Conservation (phyloP, 139 green algal species). For the Coelastrella sp. region DNA sequence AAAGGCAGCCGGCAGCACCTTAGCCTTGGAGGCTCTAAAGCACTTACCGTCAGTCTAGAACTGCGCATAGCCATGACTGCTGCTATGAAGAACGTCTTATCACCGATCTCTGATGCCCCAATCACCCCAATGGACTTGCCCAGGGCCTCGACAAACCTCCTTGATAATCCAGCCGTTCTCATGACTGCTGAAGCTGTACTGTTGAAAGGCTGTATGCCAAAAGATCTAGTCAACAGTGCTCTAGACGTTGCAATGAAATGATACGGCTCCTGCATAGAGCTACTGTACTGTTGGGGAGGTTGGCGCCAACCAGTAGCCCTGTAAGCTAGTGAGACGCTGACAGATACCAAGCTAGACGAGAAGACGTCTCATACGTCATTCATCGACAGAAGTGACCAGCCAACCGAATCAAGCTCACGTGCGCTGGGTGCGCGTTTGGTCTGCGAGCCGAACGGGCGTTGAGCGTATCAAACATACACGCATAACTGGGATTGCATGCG, state of each 20-base stretch:
- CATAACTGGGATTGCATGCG: no score
- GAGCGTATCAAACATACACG: no score
- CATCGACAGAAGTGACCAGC: neutral
- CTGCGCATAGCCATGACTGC: conserved; percentile 93
- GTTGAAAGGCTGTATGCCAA: conserved; percentile 14
- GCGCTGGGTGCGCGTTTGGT: no score
- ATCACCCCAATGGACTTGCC: conserved; percentile 74
- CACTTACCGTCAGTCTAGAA: conserved; percentile 66
- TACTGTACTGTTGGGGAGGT: neutral
- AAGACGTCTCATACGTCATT: no score
- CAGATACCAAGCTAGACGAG: neutral
- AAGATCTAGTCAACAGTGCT: neutral
- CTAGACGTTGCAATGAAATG: neutral
- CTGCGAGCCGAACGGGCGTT: no score
- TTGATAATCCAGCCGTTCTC: neutral
- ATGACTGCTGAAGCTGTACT: neutral
- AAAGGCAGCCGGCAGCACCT: neutral
- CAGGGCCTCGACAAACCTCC: conserved; percentile 53
- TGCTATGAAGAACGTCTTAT: conserved; percentile 99
- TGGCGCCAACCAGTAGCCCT: neutral
- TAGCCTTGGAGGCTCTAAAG: neutral
- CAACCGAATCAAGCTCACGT: neutral
- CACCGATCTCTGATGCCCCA: conserved; percentile 85
- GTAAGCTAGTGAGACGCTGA: neutral
- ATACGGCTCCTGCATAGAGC: neutral